These are phyloP conservation scores for Talaromyces sp. DNA, from an alignment of 2,329 filamentous ascomycete genomes.

Conservation along the genomic window DNA sequence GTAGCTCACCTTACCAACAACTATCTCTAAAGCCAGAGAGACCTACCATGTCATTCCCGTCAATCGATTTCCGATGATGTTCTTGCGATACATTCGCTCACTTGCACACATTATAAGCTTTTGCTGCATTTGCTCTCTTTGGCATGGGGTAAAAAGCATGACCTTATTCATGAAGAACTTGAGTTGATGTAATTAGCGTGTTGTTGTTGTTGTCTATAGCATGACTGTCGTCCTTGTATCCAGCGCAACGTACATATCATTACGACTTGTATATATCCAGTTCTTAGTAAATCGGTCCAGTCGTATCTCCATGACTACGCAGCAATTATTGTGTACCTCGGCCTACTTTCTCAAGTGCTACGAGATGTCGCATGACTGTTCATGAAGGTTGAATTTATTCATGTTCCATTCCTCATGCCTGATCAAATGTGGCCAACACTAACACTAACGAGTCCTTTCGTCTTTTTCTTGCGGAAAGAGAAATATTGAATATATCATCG, in stretches of 20 bases:
- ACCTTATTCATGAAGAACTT: background rate
- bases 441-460: background rate
- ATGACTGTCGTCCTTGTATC: background rate
- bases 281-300: background rate
- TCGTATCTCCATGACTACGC: background rate
- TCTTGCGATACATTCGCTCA: background rate
- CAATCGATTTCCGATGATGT: slow-evolving; percentile 41
- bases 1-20: slow-evolving; percentile 49
- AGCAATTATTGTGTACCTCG: background rate
- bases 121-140: background rate
- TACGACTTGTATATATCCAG: background rate
- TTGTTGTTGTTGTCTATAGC: background rate
- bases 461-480: background rate
- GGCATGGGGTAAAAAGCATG: background rate
- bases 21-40: slow-evolving; percentile 42
- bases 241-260: background rate
- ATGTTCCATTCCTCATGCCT: slow-evolving; percentile 4
- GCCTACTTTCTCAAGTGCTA: background rate
- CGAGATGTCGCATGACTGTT: background rate
- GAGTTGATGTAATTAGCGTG: slow-evolving; percentile 1
- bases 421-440: background rate
- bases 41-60: slow-evolving; percentile 39
- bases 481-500: background rate
- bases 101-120: background rate
- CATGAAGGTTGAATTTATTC: background rate